Conservation (phyloP, 352 stramenopile species). For the Hyaloperonospora brassicae region DNA sequence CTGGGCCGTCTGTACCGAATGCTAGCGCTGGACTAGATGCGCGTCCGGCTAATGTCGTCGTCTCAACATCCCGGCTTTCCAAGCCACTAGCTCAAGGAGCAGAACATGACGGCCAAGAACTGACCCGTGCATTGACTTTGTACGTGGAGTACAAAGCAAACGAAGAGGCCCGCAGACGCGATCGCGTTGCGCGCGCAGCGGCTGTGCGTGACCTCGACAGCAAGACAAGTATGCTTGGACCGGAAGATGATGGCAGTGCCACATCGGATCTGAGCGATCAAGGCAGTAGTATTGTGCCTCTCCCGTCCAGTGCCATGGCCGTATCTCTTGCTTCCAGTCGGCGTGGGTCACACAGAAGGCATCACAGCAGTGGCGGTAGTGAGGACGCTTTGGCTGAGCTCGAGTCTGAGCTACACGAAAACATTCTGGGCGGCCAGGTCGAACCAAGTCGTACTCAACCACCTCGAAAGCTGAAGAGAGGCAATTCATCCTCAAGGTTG, state of each 20-base stretch:
- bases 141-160: constrained; percentile 26
- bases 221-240: constrained; percentile 2
- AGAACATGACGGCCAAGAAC: constrained; percentile 8
- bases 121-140: constrained; percentile 11
- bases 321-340: constrained; percentile 7
- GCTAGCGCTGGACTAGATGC: constrained; percentile 9
- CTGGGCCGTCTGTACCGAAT: constrained; percentile 3
- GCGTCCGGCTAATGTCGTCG: constrained; percentile 3
- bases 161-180: constrained; percentile 12
- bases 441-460: background rate
- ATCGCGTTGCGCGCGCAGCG: constrained; percentile 17
- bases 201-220: constrained; percentile 16
- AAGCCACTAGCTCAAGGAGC: constrained; percentile 1
- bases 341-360: background rate
- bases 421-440: constrained; percentile 11
- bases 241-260: constrained; percentile 7
- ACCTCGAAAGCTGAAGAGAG: constrained; percentile 1
- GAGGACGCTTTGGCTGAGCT: constrained; percentile 20
- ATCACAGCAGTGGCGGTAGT: constrained; percentile 8
- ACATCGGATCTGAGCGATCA: constrained; percentile 9
- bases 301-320: constrained; percentile 5
- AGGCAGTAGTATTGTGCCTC: constrained; percentile 10
- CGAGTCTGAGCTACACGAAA: constrained; percentile 21
- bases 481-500: constrained; percentile 1
- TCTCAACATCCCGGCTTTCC: constrained; percentile 3